Evolutionary conservation across 1,139 yeast genomes (phyloP), one percentile per base, ranked within the genome.

Genomic region (Saccharomyces pastorianus): DNA sequence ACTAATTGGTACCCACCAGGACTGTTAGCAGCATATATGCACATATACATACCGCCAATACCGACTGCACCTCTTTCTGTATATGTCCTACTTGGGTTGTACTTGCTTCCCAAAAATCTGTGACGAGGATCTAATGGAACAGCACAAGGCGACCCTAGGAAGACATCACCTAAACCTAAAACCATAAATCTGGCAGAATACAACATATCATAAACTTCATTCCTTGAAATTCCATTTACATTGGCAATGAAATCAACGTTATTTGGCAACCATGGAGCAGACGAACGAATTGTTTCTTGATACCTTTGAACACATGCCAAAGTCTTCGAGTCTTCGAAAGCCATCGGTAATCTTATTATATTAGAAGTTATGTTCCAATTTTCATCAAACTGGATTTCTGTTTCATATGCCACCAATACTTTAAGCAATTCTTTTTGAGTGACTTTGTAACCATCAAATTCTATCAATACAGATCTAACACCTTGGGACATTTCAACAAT

Each of bases 1-100:
- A 90, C 93, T 64, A 93, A 79, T 75, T 91, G 98, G 73, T 93
- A 93, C 31, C 99, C 99, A 73, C 99, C 99, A 53, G 99, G 99
- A 27, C 96, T 88, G 64, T 91, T 96, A 91, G 91, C 90, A 48
- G 98, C 90, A 73, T 93, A 93, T 63, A 93, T 91, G 76, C 98
- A 91, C 97, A 91, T 90, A 77, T 90, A 93, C 85, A 85, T 89
- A 63, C 98, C 98, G 61, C 98, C 99, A 69, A 93, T 85, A 66
- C 99, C 99, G 60, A 93, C 98, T 42, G 95, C 87, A 63, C 98
- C 99, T 67, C 89, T 88, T 47, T 97, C 96, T 3, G 99, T 93
- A 75, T 79, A 89, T 1, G 97, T 89, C 76, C 99, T 83, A 17
- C 96, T 88, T 29, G 99, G 99, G 66, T 93, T 93, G 73, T 93